Percentiles rank a stretch among this genome's conserved stretches.
Conservation (phyloP, 192 early-diverging fungal species). For the Lobulomyces angularis region DNA sequence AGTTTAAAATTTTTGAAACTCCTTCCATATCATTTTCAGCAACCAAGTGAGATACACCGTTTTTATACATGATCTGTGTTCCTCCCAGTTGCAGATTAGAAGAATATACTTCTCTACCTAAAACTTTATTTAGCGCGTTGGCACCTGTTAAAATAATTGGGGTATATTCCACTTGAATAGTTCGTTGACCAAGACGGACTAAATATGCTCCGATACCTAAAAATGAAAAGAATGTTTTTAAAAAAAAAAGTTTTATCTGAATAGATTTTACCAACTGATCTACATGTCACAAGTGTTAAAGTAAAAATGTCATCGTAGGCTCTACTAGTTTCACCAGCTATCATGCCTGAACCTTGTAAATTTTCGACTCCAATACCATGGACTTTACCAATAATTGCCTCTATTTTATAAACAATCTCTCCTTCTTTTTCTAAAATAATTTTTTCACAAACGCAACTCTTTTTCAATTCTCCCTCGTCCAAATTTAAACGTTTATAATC, state of each 20-base stretch:
- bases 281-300: slow-evolving; percentile 87
- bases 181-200: slow-evolving; percentile 93
- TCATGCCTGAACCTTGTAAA: slow-evolving; percentile 88
- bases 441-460: slow-evolving; percentile 58
- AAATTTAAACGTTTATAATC: slow-evolving; percentile 49
- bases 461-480: slow-evolving; percentile 37
- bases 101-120: slow-evolving; percentile 95
- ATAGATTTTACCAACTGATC: slow-evolving; percentile 87
- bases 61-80: slow-evolving; percentile 98
- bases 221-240: not conserved
- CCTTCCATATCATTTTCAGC: slow-evolving; percentile 91
- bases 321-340: slow-evolving; percentile 89
- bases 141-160: slow-evolving; percentile 98
- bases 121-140: slow-evolving; percentile 92
- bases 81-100: slow-evolving; percentile 97
- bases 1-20: slow-evolving; percentile 82
- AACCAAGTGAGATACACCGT: slow-evolving; percentile 94
- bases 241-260: not conserved
- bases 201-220: slow-evolving; percentile 85
- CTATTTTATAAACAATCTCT: slow-evolving; percentile 66
- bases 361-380: slow-evolving; percentile 96
- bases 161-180: slow-evolving; percentile 94
- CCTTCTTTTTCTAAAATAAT: slow-evolving; percentile 50
- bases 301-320: slow-evolving; percentile 99
- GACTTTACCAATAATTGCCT: slow-evolving; percentile 71